Evolutionary conservation across 2,329 filamentous ascomycete species (phyloP), one percentile per base, ranked within the genome.

Genomic region (Nigrospora sphaerica): DNA sequence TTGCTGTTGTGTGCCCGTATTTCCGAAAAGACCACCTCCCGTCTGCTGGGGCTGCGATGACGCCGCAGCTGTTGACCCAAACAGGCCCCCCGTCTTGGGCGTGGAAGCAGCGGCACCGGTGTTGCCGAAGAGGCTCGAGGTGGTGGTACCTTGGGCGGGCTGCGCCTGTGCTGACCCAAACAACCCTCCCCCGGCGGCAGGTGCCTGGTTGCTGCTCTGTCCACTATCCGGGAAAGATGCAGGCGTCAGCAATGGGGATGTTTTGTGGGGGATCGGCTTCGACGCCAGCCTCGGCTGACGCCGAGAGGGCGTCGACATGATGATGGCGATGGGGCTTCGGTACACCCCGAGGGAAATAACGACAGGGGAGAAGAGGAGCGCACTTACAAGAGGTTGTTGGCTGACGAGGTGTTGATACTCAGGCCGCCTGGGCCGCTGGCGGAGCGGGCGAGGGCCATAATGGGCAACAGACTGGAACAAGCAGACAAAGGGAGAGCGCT

Each of bases 341-440:
- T 28, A 28, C 23, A 28, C 6, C 5, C 7, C 10, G 23, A n/a
- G 23, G 23, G 23, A 28, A 23, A 7, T 9, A 44, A 17, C 19
- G 5, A 63, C 34, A 37, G 33, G 44, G 35, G 38, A 17, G 42
- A 28, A n/a, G 32, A 45, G 17, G 17, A 23, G 37, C 14, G 39
- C 28, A 68, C 73, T 62, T 56, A 78, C 75, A 75, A 74, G 50
- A 72, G 63, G 39, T 14, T 41, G 62, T 81, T 83, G 52, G 80
- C 80, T 48, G 76, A 70, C 52, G 72, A 74, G 16, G 79, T 82
- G 65, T 83, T 84, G 65, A 83, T 83, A 58, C 75, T 80, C 53
- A 83, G 71, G 59, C 76, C 78, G 52, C 71, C 75, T 50, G 78
- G 78, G 57, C 75, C 78, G 34, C 34, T 17, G 42, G 32, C 36